Conservation (phyloP, 345 rosid species). For the Pistacia atlantica region DNA sequence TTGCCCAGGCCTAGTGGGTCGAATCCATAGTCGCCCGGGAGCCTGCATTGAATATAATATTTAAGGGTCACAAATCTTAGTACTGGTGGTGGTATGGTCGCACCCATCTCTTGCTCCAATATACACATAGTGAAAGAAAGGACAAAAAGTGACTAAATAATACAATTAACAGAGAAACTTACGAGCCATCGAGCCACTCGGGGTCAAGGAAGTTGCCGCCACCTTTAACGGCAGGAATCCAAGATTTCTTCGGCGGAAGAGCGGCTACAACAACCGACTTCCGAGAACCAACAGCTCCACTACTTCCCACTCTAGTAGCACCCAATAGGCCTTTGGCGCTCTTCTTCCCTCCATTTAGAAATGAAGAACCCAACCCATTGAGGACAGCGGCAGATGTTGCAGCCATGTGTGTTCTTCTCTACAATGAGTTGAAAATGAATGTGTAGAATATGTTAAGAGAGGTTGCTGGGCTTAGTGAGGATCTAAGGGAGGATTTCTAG, state of each 20-base stretch:
- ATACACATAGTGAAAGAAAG: neutral
- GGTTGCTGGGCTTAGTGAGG: neutral
- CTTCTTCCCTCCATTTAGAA: conserved; percentile 60
- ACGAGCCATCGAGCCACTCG: conserved; percentile 99
- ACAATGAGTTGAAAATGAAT: too few species aligned
- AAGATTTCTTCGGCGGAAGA: conserved; percentile 73
- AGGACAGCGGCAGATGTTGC: conserved; percentile 75
- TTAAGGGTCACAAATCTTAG: too few species aligned
- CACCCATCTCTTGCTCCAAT: too few species aligned
- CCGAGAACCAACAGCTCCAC: conserved; percentile 27
- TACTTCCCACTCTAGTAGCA: conserved; percentile 24
- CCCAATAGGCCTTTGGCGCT: conserved; percentile 41
- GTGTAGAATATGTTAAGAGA: too few species aligned
- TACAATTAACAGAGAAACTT: conserved; percentile 33
- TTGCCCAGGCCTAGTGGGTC: conserved; percentile 95
- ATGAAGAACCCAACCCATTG: conserved; percentile 78
- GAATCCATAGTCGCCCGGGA: conserved; percentile 93
- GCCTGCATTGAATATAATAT: conserved; percentile 41
- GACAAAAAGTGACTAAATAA: neutral
- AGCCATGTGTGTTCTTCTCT: conserved; percentile 41
- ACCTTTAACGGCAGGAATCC: conserved; percentile 91
- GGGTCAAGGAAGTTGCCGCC: conserved; percentile 90
- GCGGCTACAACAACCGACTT: conserved; percentile 58
- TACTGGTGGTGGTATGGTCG: too few species aligned
- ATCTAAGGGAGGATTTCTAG: conserved; percentile 34